Base-by-base conservation (phyloP, 129 eudicot genomes). In the Arctium lappa region DNA sequence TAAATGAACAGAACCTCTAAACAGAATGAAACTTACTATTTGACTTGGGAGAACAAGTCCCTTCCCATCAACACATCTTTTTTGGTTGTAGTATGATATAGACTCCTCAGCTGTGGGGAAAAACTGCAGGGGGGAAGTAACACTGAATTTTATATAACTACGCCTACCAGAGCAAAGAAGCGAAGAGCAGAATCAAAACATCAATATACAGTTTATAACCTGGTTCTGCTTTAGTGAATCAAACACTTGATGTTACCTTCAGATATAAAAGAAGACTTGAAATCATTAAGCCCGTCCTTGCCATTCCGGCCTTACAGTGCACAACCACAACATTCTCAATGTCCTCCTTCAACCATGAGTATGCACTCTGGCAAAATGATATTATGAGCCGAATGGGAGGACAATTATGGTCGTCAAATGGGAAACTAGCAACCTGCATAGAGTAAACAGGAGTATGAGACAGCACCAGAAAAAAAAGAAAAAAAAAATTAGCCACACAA, bases 251-350 rank as follows among this genome's bases (percentile, higher is more conserved):
- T 39, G 73, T 79, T 72, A 94, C 98, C 96, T 95, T 95, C 76
- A 95, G 85, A 82, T 92, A 92, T 69, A 95, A 81, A 80, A 95
- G 97, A 83, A 95, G 97, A 84, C 98, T 95, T 53, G 98, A 92
- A 50, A 95, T 95, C 98, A 95, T 95, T 83, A 95, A 86, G 6
- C 98, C 98, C 2, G 98, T 95, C 88, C 98, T 91, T 77, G 97
- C 98, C 98, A 95, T 95, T 84, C 98, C 98, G 29, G 98, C 98
- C 83, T 95, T 95, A 86, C 98, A 95, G 75, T 95, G 98, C 82
- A 95, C 98, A 56, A 92, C 98, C 79, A 95, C 97, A 77, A 95
- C 97, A 89, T 95, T 92, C 50, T 95, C 97, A 80, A 95, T 95
- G 90, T 95, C 98, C 87, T 95, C 94, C 87, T 95, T 95, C 91